Base-by-base conservation (phyloP, 2,329 filamentous ascomycete genomes). In the Exophiala dermatitidis region DNA sequence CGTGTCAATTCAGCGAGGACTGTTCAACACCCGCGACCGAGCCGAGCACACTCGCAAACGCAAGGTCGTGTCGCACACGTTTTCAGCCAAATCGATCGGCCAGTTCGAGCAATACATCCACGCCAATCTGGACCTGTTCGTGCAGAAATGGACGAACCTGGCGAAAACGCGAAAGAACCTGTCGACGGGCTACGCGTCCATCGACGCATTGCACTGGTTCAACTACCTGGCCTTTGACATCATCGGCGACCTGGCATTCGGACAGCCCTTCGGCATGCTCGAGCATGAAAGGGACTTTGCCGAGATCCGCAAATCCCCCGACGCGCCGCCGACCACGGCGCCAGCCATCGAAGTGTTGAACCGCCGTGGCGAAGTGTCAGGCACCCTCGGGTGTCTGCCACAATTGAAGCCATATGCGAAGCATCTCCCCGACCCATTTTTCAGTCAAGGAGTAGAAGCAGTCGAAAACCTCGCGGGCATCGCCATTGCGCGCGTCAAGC, bases 21-120 rank as follows among this genome's bases (percentile, higher is more conserved):
- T 96, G 8, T 96, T 95, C 81, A 95, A 94, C 70, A 95, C 90
- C 0, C 79, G 90, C 32, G 82, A 90, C 71, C 80, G 90, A 46
- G 75, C 76, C 0, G 88, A 95, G 65, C 90, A 96, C 69, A 84
- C 85, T 0, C 83, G 90, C 59, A 96, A 95, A 78, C 82, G 90
- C 64, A 95, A 95, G 78, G 84, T 88, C 2, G 81, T 95, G 45
- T 83, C 87, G 1, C 88, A 95, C 69, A 93, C 88, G 32, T 95
- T 95, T 72, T 87, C 84, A 9, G 78, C 84, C 56, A 94, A 91
- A 72, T 87, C 82, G 6, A 79, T 95, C 50, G 77, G 78, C 54
- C 83, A 95, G 67, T 94, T 95, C 66, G 90, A 95, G 73, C 86
- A 89, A 48, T 95, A 91, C 69, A 91, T 95, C 62, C 84, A 88